Evolutionary conservation across 805 yeast species (phyloP), one percentile per base, ranked within the genome.

Genomic region (Yueomyces sp.): DNA sequence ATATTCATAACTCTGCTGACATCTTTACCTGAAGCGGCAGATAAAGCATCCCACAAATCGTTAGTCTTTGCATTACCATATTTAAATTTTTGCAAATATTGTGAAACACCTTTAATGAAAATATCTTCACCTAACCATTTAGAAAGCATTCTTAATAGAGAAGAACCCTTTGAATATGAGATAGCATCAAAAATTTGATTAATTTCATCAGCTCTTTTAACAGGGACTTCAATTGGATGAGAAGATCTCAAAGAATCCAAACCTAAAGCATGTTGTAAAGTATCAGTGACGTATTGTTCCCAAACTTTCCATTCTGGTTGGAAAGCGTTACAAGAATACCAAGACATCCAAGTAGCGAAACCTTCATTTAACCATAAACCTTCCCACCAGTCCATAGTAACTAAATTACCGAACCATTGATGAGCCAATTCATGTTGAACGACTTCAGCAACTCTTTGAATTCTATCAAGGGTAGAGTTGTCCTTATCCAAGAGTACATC

Each of bases 371-470:
- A 73, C 90, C 92, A 84, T 55, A 84, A 72, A 51, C 85, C 90
- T 63, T 82, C 85, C 94, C 94, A 84, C 81, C 85, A 84, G 57
- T 83, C 88, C 94, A 84, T 84, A 44, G 94, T 84, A 47, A 84
- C 94, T 64, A 84, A 70, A 63, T 84, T 81, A 59, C 94, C 94
- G 55, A 84, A 84, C 94, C 94, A 84, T 68, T 84, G 94, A 63
- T 84, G 94, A 41, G 94, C 92, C 66, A 84, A 72, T 66, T 84
- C 94, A 66, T 84, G 94, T 67, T 81, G 85, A 39, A 84, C 87
- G 41, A 84, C 92, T 57, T 84, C 90, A 36, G 87, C 82, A 37
- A 84, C 92, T 60, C 88, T 72, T 60, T 77, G 79, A 59, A 77
- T 76, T 51, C 81, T 73, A 46, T 67, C 68, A 49, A 76, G 67